These are phyloP conservation scores for Dryadomyces quercivorus DNA, from an alignment of 2,329 filamentous ascomycete genomes.

Conservation along the genomic window DNA sequence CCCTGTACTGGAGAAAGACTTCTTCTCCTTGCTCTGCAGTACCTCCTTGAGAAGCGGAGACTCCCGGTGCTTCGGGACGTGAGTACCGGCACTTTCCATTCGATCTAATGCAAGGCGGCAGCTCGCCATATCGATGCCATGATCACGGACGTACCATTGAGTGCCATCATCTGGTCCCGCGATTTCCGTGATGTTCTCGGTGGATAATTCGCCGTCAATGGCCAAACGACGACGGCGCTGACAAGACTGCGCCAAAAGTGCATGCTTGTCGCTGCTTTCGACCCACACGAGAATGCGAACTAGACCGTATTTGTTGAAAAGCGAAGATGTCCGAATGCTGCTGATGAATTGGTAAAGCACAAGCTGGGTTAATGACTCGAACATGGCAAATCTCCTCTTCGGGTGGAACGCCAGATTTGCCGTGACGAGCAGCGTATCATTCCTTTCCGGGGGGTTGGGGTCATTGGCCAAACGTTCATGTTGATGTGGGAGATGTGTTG, in stretches of 20 bases:
- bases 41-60: slow-evolving; percentile 16
- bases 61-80: slow-evolving; percentile 32
- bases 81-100: slow-evolving; percentile 33
- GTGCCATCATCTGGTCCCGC: slow-evolving; percentile 13
- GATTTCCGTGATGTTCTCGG: slow-evolving; percentile 47
- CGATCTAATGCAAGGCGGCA: slow-evolving; percentile 23
- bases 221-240: slow-evolving; percentile 41
- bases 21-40: background rate
- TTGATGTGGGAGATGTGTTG: slow-evolving; percentile 44
- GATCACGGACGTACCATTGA: slow-evolving; percentile 27
- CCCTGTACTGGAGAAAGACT: too few species aligned
- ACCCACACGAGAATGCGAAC: slow-evolving; percentile 71
- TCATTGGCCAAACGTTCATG: slow-evolving; percentile 23
- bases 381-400: slow-evolving; percentile 34
- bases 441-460: slow-evolving; percentile 36
- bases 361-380: slow-evolving; percentile 44
- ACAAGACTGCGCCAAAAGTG: slow-evolving; percentile 48
- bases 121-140: slow-evolving; percentile 34
- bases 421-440: slow-evolving; percentile 62
- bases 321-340: slow-evolving; percentile 41
- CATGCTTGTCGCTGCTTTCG: slow-evolving; percentile 43
- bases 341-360: slow-evolving; percentile 50
- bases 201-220: slow-evolving; percentile 48
- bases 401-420: slow-evolving; percentile 51
- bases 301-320: slow-evolving; percentile 65